Conservation (phyloP, 192 early-diverging fungal genomes). For the Coemansia sp. region DNA sequence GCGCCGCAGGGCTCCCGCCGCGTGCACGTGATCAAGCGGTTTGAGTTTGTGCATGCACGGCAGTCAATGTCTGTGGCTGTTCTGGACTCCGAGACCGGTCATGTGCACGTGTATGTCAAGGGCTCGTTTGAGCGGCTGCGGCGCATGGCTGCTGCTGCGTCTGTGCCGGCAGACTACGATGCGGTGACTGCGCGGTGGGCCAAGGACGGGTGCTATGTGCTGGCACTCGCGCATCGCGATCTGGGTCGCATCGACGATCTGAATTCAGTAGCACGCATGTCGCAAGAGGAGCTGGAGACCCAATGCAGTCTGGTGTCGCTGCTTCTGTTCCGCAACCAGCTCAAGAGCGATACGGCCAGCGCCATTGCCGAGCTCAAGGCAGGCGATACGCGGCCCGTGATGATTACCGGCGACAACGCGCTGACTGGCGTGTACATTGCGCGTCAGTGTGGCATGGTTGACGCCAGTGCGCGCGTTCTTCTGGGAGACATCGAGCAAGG, state of each 20-base stretch:
- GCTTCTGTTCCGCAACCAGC: slow-evolving; percentile 73
- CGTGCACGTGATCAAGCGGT: slow-evolving; percentile 64
- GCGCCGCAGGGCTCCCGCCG: slow-evolving; percentile 19
- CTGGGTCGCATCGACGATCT: slow-evolving; percentile 56
- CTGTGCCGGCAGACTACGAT: slow-evolving; percentile 62
- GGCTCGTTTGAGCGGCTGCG: slow-evolving; percentile 76
- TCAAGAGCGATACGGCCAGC: slow-evolving; percentile 68
- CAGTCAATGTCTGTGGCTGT: slow-evolving; percentile 73
- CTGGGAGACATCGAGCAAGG: slow-evolving; percentile 58
- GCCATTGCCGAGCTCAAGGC: slow-evolving; percentile 66
- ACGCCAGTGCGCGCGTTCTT: slow-evolving; percentile 48
- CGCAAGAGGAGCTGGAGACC: slow-evolving; percentile 64
- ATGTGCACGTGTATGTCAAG: slow-evolving; percentile 69
- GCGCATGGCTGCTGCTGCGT: slow-evolving; percentile 45
- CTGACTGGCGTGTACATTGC: slow-evolving; percentile 73
- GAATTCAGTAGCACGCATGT: slow-evolving; percentile 28
- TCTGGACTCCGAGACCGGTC: slow-evolving; percentile 55
- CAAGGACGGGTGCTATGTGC: slow-evolving; percentile 75
- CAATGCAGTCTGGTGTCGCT: slow-evolving; percentile 60
- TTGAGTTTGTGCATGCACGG: slow-evolving; percentile 75
- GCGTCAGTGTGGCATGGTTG: slow-evolving; percentile 64
- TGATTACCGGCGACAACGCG: slow-evolving; percentile 83
- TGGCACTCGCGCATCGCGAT: slow-evolving; percentile 66
- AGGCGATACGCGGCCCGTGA: slow-evolving; percentile 70
- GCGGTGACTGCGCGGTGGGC: slow-evolving; percentile 59